Conservation (phyloP, 805 yeast genomes). For the Diddensiella transvaalensis region DNA sequence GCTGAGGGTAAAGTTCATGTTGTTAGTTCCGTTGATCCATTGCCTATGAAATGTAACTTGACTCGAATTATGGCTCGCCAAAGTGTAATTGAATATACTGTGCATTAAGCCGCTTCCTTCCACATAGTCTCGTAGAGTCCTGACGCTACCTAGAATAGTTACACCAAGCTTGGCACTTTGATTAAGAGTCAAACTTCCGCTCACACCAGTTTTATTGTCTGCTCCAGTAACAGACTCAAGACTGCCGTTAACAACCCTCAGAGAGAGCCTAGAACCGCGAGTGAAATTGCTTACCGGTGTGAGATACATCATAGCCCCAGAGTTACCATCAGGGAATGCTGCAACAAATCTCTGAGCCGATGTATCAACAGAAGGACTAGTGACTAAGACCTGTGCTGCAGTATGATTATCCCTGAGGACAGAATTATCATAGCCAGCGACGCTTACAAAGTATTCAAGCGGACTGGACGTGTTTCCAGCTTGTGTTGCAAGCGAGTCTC, state of each 20-base stretch:
- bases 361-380: not conserved
- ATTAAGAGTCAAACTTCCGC: conserved; percentile 2
- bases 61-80: conserved; percentile 5
- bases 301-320: conserved; percentile 9
- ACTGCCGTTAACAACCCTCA: conserved; percentile 7
- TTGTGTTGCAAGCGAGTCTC: not conserved
- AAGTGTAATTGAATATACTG: conserved; percentile 10
- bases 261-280: not conserved
- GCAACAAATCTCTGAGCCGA: conserved; percentile 9
- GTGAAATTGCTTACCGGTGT: not conserved
- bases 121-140: conserved; percentile 9
- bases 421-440: conserved; percentile 5
- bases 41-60: conserved; percentile 2
- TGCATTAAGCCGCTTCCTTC: conserved; percentile 13
- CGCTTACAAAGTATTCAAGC: conserved; percentile 1
- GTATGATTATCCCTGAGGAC: not conserved
- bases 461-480: conserved; percentile 4
- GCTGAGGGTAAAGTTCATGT: conserved; percentile 9
- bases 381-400: conserved; percentile 7
- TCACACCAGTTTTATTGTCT: conserved; percentile 5
- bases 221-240: conserved; percentile 2
- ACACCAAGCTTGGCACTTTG: conserved; percentile 8
- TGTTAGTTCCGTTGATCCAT: conserved; percentile 12
- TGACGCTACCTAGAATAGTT: conserved; percentile 7
- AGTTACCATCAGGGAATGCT: conserved; percentile 11